phyloP scores from a whole-genome alignment of 2,329 filamentous ascomycete genomes.

The Calycina herbarum region DNA sequence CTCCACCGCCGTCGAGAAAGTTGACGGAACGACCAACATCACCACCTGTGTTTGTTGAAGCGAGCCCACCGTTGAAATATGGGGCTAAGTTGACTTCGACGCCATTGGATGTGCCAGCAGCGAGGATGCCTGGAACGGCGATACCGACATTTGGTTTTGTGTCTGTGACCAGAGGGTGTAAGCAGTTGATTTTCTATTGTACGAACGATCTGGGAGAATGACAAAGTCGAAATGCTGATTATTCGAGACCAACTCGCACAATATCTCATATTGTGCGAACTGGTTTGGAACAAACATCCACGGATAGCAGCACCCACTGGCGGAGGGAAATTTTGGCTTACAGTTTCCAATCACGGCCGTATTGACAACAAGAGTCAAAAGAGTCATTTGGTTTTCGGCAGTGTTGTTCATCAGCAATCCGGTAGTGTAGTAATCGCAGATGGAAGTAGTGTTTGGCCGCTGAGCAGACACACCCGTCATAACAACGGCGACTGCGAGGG shows the following conservation, averaged over 20 bases:
- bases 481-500: constrained; percentile 22
- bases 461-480: constrained; percentile 37
- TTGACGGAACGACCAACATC: constrained; percentile 50
- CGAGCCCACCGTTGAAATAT: constrained; percentile 58
- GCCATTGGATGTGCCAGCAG: constrained; percentile 49
- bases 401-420: constrained; percentile 60
- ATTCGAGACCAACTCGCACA: too few species aligned
- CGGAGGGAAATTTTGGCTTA: constrained; percentile 32
- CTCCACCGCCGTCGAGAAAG: constrained; percentile 62
- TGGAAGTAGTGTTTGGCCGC: constrained; percentile 49
- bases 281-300: too few species aligned
- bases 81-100: constrained; percentile 55
- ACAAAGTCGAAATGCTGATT: too few species aligned
- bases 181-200: too few species aligned
- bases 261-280: too few species aligned
- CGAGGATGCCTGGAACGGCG: constrained; percentile 57
- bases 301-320: too few species aligned
- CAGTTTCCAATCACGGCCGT: constrained; percentile 65
- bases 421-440: constrained; percentile 65
- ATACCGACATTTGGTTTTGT: constrained; percentile 54
- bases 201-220: too few species aligned
- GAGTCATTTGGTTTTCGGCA: constrained; percentile 55
- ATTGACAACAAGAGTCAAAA: constrained; percentile 60
- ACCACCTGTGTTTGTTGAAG: constrained; percentile 53
- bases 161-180: constrained; percentile 39